Percentiles rank a stretch among this genome's conserved stretches.
phyloP scores from a whole-genome alignment of 371 early-diverging fungal genomes.

The Rhizopus delemar region DNA sequence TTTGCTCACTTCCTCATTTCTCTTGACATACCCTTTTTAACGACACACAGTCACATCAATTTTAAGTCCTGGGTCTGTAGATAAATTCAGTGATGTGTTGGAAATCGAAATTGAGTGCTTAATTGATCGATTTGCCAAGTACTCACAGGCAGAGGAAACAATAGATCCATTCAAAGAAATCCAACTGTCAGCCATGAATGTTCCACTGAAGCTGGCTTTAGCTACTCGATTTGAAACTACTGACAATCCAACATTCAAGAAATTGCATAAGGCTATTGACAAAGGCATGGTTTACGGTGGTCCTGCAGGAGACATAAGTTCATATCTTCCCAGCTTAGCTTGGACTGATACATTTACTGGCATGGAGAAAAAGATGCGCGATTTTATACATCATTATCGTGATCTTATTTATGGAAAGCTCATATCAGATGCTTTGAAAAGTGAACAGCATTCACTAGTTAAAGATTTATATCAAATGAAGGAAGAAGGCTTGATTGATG shows the following conservation, averaged over 20 bases:
- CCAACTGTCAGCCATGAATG: slow-evolving; percentile 12
- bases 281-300: not conserved
- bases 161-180: slow-evolving; percentile 5
- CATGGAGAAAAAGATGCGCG: not conserved
- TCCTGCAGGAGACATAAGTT: slow-evolving; percentile 16
- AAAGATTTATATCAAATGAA: slow-evolving; percentile 21
- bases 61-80: slow-evolving; percentile 9
- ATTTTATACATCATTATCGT: slow-evolving; percentile 2
- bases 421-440: slow-evolving; percentile 6
- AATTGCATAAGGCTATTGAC: not conserved
- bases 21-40: not conserved
- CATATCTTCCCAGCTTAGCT: slow-evolving; percentile 20
- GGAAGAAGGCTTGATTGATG: slow-evolving; percentile 26
- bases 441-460: slow-evolving; percentile 18
- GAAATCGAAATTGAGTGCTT: slow-evolving; percentile 1
- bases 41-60: not conserved
- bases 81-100: slow-evolving; percentile 4
- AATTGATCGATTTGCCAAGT: not conserved
- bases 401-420: slow-evolving; percentile 6
- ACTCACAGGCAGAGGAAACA: not conserved
- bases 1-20: not conserved
- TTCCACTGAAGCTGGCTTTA: slow-evolving; percentile 4
- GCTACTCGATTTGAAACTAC: slow-evolving; percentile 4
- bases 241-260: slow-evolving; percentile 13
- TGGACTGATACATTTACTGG: slow-evolving; percentile 11